Evolutionary conservation across 2,329 filamentous ascomycete species (phyloP), one percentile per base, ranked within the genome.

Genomic region (Fusarium pseudonygamai): DNA sequence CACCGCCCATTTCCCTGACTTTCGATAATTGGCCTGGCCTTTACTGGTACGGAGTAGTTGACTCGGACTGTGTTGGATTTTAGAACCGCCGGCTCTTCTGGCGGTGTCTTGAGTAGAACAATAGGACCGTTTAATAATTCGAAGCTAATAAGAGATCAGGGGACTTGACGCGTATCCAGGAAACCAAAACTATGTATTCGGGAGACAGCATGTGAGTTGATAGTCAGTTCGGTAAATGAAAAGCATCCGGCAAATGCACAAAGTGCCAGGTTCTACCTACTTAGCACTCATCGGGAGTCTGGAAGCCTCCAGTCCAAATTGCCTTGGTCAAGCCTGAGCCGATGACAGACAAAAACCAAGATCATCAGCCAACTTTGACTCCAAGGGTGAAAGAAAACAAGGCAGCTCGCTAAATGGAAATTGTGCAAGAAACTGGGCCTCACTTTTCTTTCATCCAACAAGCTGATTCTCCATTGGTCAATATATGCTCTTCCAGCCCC

Each of bases 321-420:
- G 45, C 34, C 59, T 64, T 58, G 62, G 37, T 58, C 32, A 46
- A 59, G 24, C 39, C 63, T 24, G 30, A 39, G 20, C 72, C 80
- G 81, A 83, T 82, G 80, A 77, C 76, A 70, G 71, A 62, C 74
- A 71, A 79, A 83, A 83, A 78, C n/a, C 74, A 67, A 83, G 81
- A 83, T 83, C 75, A 55, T 22, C 61, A 40, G 26, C 45, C 39
- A 49, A 22, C 34, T 60, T 39, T 32, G 22, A 67, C 24, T 34
- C 32, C n/a, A 32, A 22, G 16, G 30, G 30, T 55, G 65, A 68
- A 68, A 68, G 64, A 68, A 68, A 68, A 55, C 64, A 68, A 24
- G 47, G 42, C 34, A 20, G 18, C 42, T 40, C 52, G 26, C 40
- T n/a, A 37, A 42, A 18, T 36, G 11, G 13, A 13, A 40, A 24